phyloP scores from a whole-genome alignment of 495 filamentous ascomycete species.

The Oidiodendron maius region DNA sequence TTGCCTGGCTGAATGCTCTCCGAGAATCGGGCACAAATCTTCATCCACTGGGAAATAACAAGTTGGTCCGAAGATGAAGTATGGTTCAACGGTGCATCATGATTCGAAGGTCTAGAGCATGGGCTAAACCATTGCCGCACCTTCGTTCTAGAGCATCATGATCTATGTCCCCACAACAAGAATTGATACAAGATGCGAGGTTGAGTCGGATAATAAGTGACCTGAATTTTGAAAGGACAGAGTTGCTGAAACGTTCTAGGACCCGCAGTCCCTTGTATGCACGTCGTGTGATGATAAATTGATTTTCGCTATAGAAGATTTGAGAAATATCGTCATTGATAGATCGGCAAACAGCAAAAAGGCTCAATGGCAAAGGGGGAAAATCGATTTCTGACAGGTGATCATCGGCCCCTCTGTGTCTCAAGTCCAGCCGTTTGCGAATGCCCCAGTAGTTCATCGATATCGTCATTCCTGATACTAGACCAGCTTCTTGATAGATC shows the following conservation, averaged over 20 bases:
- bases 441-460: too few species aligned
- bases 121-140: neutral
- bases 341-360: too few species aligned
- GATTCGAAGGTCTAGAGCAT: neutral
- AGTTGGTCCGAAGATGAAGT: neutral
- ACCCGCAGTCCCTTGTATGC: neutral
- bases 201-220: neutral
- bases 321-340: too few species aligned
- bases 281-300: neutral
- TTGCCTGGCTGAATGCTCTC: neutral
- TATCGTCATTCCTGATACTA: too few species aligned
- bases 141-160: neutral
- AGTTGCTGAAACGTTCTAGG: neutral
- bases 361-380: too few species aligned
- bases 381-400: too few species aligned
- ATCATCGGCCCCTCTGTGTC: too few species aligned
- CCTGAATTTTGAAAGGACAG: neutral
- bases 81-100: neutral
- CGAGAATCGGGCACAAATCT: neutral
- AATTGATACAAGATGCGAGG: neutral
- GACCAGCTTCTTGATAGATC: too few species aligned
- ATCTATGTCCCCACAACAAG: neutral
- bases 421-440: too few species aligned
- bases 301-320: neutral
- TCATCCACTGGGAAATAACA: neutral